phyloP scores from a whole-genome alignment of 176 grass and related monocot genomes.

The Musa schizocarpa region DNA sequence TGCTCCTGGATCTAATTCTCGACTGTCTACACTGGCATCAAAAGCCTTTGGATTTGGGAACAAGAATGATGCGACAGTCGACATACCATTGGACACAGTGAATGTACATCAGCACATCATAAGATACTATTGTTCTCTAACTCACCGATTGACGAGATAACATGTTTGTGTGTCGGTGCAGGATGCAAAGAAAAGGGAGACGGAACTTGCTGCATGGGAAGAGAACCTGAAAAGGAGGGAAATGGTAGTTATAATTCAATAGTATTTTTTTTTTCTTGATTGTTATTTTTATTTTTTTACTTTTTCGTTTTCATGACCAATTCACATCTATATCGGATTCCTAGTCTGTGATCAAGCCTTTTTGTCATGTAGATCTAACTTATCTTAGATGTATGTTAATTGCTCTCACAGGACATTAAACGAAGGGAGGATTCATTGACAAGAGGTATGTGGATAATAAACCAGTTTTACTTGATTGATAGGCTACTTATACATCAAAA shows the following conservation, averaged over 20 bases:
- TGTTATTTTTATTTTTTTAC: neutral
- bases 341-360: too few species aligned
- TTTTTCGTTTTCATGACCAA: neutral
- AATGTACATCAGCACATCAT: neutral
- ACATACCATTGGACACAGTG: constrained; percentile 15
- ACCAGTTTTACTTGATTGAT: neutral
- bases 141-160: neutral
- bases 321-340: neutral
- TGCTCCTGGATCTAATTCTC: constrained; percentile 7
- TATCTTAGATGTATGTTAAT: constrained; percentile 7
- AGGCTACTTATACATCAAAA: neutral
- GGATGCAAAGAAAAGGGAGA: constrained; percentile 55
- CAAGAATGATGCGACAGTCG: constrained; percentile 11
- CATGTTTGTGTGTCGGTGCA: constrained; percentile 9
- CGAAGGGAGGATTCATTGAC: constrained; percentile 67
- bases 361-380: neutral
- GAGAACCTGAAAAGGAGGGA: constrained; percentile 69
- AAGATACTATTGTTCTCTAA: neutral
- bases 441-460: constrained; percentile 41
- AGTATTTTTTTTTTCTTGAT: constrained; percentile 2
- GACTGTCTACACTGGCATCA: neutral
- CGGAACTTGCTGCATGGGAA: constrained; percentile 61
- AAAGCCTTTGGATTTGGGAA: constrained; percentile 10
- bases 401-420: constrained; percentile 57
- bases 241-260: constrained; percentile 31